Base-by-base conservation (phyloP, 1,284 basidiomycete species). In the Trichosporon asahii region DNA sequence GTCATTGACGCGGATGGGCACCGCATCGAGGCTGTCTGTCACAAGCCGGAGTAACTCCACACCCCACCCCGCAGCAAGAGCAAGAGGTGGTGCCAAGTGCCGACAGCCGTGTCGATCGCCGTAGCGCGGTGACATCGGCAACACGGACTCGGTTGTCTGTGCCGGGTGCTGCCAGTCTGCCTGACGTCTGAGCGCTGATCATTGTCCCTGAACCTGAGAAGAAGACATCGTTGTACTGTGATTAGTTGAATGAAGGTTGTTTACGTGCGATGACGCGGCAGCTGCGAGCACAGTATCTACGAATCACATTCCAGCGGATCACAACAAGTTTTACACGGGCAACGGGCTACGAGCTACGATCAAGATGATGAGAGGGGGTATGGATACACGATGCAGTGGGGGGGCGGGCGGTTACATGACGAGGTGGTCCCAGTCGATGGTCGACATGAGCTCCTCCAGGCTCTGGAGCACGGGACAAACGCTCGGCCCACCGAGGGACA, bases 11-110 rank as follows among this genome's bases (percentile, higher is more conserved):
- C 63, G 5, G 72, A 73, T n/a, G 72, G 72, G 1, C 64, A 73
- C 66, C 66, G 69, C 4, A 68, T 73, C 33, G 72, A 73, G 68
- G 70, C 70, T 2, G 72, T 73, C 7, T 71, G 66, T 46, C 72
- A 73, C 68, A 35, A 53, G 49, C 21, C 49, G 8, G 49, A 44
- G 40, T 44, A 44, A 11, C 6, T 12, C 31, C 31, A 3, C 31
- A 33, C 4, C 9, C 31, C 40, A n/a, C n/a, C n/a, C n/a, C n/a
- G n/a, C n/a, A n/a, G 31, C 31, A 31, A 31, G 31, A 33, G 11
- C 31, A n/a, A n/a, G 11, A 6, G 7, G 31, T 33, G 11, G 31
- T 33, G 31, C 31, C 31, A 6, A 33, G 31, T 6, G 11, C 31
- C 31, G 31, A 33, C 31, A 33, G 31, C 31, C 31, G 31, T 33